Evolutionary conservation across 768 basidiomycete genomes (phyloP), one percentile per base, ranked within the genome.

Genomic region (Coprinopsis strossmayeri): DNA sequence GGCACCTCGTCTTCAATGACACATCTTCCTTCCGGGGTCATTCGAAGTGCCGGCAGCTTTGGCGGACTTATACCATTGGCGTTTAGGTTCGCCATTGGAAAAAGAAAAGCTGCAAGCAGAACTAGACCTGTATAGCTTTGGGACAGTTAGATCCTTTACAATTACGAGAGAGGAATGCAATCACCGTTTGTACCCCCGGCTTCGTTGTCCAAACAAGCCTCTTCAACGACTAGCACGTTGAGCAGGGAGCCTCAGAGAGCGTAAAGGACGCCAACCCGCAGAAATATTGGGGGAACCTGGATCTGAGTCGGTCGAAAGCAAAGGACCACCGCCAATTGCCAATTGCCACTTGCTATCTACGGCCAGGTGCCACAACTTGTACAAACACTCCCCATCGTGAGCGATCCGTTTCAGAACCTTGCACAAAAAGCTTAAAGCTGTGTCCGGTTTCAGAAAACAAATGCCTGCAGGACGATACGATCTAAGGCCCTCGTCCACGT

Each of bases 21-120:
- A 53, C 67, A 66, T 34, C 71, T 68, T 51, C 71, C 70, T 49
- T 73, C 73, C 45, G 68, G 55, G 25, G 74, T 72, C 55, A 79
- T 69, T 56, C 78, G 81, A 54, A 78, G 70, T 50, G 77, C 69
- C 56, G 78, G 76, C 42, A 69, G 61, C 52, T 57, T 66, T 37
- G 64, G 64, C 30, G 48, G 58, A 46, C 50, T 44, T 34, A 20
- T 13, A 27, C 23, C 34, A 37, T 44, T 45, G 34, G 24, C 15
- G 17, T 7, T 32, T 25, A 53, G 39, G 21, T 41, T 49, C 34
- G 17, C 9, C 9, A 17, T 7, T 38, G 17, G 9, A 38, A 38
- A 38, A 38, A 18, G 7, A 5, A 7, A 13, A 18, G 9, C 37
- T 38, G 13, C 10, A 5, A n/a, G n/a, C n/a, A n/a, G n/a, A n/a